phyloP scores from a whole-genome alignment of 306 rosid genomes.

The Ochetophila trinervis region DNA sequence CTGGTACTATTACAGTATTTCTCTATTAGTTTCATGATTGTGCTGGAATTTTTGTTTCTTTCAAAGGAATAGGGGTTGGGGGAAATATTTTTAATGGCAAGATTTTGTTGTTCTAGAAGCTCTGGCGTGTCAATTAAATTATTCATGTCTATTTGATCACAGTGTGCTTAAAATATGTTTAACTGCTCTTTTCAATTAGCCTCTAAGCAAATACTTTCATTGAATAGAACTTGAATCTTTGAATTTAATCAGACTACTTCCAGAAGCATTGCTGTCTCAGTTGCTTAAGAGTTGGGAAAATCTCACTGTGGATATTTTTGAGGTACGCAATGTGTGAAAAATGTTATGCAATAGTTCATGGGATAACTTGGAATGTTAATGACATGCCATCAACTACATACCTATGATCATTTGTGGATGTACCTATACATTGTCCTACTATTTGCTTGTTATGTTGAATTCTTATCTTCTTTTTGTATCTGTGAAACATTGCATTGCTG shows the following conservation, averaged over 20 bases:
- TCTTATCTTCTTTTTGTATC: not conserved
- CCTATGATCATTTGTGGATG: not conserved
- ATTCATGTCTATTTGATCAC: not conserved
- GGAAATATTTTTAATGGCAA: not conserved
- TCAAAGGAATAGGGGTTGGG: not conserved
- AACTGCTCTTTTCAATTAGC: not conserved
- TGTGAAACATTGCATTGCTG: not conserved
- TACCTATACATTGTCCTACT: not conserved
- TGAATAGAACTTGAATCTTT: constrained; percentile 23
- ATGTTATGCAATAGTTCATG: constrained; percentile 13
- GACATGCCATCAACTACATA: not conserved
- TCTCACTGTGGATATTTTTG: constrained; percentile 46
- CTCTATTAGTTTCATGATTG: no score
- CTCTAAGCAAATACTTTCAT: not conserved
- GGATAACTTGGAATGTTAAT: constrained; percentile 24
- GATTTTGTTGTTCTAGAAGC: not conserved
- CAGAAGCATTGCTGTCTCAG: constrained; percentile 47
- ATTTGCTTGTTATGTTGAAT: not conserved
- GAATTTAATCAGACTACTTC: constrained; percentile 68
- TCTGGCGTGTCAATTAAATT: not conserved
- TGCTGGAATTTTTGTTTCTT: not conserved
- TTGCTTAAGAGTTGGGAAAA: constrained; percentile 72
- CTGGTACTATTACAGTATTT: not conserved
- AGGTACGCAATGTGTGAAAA: constrained; percentile 46
- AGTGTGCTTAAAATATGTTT: constrained; percentile 1